Evolutionary conservation across 1,284 basidiomycete genomes (phyloP).

Genomic region (Cutaneotrichosporon cutaneum): DNA sequence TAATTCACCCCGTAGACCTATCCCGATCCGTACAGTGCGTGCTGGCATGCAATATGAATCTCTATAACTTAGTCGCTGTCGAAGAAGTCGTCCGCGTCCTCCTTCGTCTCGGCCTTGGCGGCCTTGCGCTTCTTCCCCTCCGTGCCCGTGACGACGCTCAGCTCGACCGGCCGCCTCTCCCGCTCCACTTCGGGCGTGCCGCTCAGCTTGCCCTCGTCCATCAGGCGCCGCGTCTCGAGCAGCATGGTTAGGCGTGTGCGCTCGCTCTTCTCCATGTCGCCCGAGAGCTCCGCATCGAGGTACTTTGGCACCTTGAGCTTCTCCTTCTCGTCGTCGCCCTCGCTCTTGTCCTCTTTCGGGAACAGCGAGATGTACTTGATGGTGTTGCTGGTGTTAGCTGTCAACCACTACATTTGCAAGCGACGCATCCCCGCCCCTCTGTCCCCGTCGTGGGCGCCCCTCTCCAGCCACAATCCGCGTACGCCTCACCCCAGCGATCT

Average conservation of each 20-base stretch:
- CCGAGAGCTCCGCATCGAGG: conserved; percentile 52
- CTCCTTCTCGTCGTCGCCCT: conserved; percentile 24
- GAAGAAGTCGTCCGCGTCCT: conserved; percentile 16
- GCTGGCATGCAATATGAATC: conserved; percentile 10
- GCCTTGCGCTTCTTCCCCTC: conserved; percentile 1
- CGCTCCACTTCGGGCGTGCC: conserved; percentile 60
- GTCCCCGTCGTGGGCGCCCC: too few relatives aligned
- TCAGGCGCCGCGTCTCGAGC: conserved; percentile 62
- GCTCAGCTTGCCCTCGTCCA: conserved; percentile 64
- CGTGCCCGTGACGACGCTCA: not conserved
- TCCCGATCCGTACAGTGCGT: not conserved
- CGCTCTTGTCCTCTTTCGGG: conserved; percentile 51
- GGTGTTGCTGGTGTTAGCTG: conserved; percentile 60
- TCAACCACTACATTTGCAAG: not conserved
- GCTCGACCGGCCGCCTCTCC: not conserved
- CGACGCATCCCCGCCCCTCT: not conserved
- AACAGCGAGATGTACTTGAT: conserved; percentile 84
- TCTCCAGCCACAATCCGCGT: too few relatives aligned
- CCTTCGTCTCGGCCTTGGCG: conserved; percentile 6
- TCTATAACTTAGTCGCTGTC: conserved; percentile 5
- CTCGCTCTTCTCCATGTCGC: conserved; percentile 51
- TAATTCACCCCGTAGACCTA: not conserved
- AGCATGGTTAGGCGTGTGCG: conserved; percentile 64
- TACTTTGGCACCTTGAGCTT: conserved; percentile 52
- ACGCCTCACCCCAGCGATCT: too few relatives aligned